A percentile compares a stretch with the other conserved stretches of the same genome.
phyloP scores from a whole-genome alignment of 192 early-diverging fungal genomes.

The Coemansia sp. region DNA sequence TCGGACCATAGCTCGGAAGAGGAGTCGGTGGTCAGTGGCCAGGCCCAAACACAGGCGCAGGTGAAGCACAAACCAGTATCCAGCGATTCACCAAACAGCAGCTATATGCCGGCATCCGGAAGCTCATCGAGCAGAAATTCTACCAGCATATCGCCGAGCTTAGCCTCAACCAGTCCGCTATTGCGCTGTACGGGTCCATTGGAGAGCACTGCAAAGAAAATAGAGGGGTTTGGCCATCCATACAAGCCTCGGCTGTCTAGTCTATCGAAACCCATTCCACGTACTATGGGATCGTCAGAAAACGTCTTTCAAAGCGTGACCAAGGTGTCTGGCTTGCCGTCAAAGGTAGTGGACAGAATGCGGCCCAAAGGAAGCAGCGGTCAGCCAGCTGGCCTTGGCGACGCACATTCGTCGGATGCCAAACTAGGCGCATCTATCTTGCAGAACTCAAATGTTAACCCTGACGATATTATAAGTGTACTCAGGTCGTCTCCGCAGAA shows the following conservation, averaged over 20 bases:
- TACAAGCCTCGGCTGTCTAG: slow-evolving; percentile 8
- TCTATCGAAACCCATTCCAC: neutral
- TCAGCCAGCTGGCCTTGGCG: neutral
- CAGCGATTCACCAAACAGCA: neutral
- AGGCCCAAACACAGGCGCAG: neutral
- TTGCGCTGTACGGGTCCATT: neutral
- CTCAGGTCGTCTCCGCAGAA: neutral
- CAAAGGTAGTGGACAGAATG: slow-evolving; percentile 16
- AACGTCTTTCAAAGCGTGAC: slow-evolving; percentile 5
- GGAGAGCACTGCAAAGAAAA: slow-evolving; percentile 7
- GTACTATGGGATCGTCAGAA: neutral
- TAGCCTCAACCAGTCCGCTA: neutral
- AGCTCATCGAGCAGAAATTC: neutral
- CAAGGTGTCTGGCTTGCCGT: neutral
- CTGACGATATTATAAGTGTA: neutral
- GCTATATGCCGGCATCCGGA: neutral
- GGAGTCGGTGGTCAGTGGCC: slow-evolving; percentile 7
- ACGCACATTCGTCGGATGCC: neutral
- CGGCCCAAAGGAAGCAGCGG: slow-evolving; percentile 10
- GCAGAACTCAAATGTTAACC: neutral
- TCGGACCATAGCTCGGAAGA: slow-evolving; percentile 28
- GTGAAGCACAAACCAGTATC: neutral
- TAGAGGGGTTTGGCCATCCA: slow-evolving; percentile 14
- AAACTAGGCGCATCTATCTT: neutral
- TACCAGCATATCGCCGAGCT: neutral